Base-by-base conservation (phyloP, 2,329 filamentous ascomycete species). In the Bertia moriformis region DNA sequence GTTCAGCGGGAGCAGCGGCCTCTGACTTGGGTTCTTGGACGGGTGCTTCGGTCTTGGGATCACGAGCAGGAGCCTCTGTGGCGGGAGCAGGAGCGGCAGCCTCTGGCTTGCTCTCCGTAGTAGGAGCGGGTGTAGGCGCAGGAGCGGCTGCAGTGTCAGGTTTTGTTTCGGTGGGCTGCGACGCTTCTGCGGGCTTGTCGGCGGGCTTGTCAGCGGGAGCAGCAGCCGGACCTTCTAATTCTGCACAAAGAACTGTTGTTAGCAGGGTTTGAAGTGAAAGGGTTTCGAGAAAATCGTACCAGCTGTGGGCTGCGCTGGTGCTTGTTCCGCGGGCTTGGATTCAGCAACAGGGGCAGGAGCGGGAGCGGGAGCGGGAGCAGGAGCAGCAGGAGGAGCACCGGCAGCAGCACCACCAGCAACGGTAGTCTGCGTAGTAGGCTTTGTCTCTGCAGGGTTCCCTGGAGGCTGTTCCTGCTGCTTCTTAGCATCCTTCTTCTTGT, bases 401-500 rank as follows among this genome's bases (percentile, higher is more conserved):
- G 24, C 24, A n/a, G 10, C 24, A n/a, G 24, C 24, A n/a, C 24
- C 24, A n/a, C 10, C 24, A 29, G 24, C n/a, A n/a, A n/a, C n/a
- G 10, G 24, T n/a, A 10, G 24, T 10, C 24, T 29, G 24, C n/a
- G 10, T n/a, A 10, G 24, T n/a, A 29, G 24, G 24, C 24, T 29
- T 29, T 10, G 10, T n/a, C 24, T 10, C 24, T 10, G 24, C 24
- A 10, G 24, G 24, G 24, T 10, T n/a, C n/a, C n/a, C n/a, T n/a
- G n/a, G n/a, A n/a, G 24, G 40, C 43, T 32, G 41, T 37, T 38
- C 18, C n/a, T 43, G 39, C 7, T 22, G 30, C 27, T 41, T 40
- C 19, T 40, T 39, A 33, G 40, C 27, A 17, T 43, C 42, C 46
- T 51, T 51, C 47, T 52, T 55, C 50, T 52, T 57, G 17, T 46